A percentile compares a stretch with the other conserved stretches of the same genome.
phyloP scores from a whole-genome alignment of 2,329 filamentous ascomycete genomes.

The Fusarium foetens region DNA sequence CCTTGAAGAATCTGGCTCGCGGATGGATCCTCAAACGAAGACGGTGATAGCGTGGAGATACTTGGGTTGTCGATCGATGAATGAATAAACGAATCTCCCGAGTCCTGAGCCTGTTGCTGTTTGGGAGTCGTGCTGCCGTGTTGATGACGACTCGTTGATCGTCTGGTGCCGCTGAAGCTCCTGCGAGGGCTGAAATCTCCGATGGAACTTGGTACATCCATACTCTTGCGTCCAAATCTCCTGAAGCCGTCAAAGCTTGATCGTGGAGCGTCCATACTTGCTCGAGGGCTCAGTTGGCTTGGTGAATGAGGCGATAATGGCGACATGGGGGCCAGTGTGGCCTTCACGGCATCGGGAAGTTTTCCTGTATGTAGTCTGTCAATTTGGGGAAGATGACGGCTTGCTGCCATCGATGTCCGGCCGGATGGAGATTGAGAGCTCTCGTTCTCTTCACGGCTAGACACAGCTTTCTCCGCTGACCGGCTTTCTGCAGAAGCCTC shows the following conservation, averaged over 20 bases:
- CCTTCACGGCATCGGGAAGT: constrained; percentile 67
- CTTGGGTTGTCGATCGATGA: constrained; percentile 78
- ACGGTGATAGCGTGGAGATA: constrained; percentile 74
- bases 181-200: constrained; percentile 60
- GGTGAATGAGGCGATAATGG: constrained; percentile 58
- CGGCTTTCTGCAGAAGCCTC: constrained; percentile 62
- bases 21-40: constrained; percentile 80
- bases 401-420: constrained; percentile 45
- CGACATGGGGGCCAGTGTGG: constrained; percentile 67
- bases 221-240: constrained; percentile 59
- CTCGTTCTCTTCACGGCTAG: constrained; percentile 23
- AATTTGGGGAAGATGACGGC: constrained; percentile 36
- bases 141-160: constrained; percentile 59
- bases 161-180: constrained; percentile 71
- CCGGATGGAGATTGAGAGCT: constrained; percentile 31
- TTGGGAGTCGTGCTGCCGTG: constrained; percentile 46
- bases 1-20: constrained; percentile 90
- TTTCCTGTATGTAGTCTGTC: constrained; percentile 52
- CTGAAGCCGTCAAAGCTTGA: constrained; percentile 65
- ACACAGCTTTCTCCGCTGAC: constrained; percentile 37
- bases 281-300: constrained; percentile 61
- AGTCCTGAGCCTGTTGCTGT: constrained; percentile 53
- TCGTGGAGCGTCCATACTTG: constrained; percentile 62
- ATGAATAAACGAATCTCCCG: constrained; percentile 78
- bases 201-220: constrained; percentile 60